Conservation (phyloP, 2,329 filamentous ascomycete species). For the Cytospora mali region DNA sequence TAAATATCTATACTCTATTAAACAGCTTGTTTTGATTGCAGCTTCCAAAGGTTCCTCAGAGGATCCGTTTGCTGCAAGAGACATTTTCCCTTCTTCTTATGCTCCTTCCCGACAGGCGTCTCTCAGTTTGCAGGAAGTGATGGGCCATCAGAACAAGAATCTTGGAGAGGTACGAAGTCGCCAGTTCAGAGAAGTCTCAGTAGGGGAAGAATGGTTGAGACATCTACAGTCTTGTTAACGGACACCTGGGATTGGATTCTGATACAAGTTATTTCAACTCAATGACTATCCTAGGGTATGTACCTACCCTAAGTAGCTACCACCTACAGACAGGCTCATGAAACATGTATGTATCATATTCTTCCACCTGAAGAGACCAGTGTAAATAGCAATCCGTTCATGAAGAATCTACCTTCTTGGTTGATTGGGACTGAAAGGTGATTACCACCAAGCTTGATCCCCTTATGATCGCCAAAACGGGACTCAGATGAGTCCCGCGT, state of each 20-base stretch:
- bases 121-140: background rate
- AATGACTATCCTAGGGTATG: no score
- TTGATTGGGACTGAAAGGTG: no score
- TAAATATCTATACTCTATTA: slow-evolving; percentile 1
- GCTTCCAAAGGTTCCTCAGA: slow-evolving; percentile 13
- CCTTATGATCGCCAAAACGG: background rate
- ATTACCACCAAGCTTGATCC: background rate
- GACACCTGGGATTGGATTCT: background rate
- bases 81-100: background rate
- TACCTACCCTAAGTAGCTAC: no score
- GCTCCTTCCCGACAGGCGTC: slow-evolving; percentile 20
- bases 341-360: no score
- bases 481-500: background rate
- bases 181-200: no score
- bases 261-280: no score
- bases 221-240: background rate
- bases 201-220: background rate
- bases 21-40: slow-evolving; percentile 7
- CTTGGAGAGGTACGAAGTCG: slow-evolving; percentile 1
- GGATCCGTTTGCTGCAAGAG: background rate
- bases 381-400: background rate
- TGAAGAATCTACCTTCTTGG: background rate
- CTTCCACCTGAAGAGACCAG: background rate
- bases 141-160: background rate
- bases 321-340: no score